Percentiles rank a stretch among this genome's conserved stretches.
These are phyloP conservation scores for Stentor coeruleus DNA, from an alignment of 73 alveolate species.

Conservation along the genomic window DNA sequence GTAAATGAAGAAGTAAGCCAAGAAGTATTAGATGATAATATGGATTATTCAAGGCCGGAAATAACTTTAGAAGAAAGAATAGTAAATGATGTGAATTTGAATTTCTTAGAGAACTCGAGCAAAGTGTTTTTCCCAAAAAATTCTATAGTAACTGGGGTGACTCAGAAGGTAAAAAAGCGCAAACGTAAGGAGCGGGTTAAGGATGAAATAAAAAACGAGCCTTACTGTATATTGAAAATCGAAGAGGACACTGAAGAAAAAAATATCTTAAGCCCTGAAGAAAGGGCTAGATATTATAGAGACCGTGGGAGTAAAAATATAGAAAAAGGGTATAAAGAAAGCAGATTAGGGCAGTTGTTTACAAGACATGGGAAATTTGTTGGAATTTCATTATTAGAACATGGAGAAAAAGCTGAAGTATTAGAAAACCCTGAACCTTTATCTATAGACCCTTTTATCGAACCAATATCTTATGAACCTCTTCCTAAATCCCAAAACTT, in stretches of 20 bases:
- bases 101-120: neutral
- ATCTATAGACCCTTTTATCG: no score
- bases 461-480: no score
- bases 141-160: neutral
- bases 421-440: no score
- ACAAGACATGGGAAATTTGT: neutral
- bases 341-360: neutral
- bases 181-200: neutral
- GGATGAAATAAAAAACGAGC: neutral
- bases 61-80: no score
- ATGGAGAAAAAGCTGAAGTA: neutral
- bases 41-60: neutral
- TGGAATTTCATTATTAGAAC: neutral
- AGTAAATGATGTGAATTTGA: no score
- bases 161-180: neutral
- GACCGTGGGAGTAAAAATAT: neutral
- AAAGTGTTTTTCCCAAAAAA: neutral
- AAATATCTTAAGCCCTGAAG: neutral
- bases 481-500: no score
- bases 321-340: neutral
- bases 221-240: neutral
- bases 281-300: no score
- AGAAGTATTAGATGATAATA: neutral
- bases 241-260: neutral
- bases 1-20: neutral